Evolutionary conservation across 148 eudicot species (phyloP).

Genomic region (Fagopyrum esculentum): DNA sequence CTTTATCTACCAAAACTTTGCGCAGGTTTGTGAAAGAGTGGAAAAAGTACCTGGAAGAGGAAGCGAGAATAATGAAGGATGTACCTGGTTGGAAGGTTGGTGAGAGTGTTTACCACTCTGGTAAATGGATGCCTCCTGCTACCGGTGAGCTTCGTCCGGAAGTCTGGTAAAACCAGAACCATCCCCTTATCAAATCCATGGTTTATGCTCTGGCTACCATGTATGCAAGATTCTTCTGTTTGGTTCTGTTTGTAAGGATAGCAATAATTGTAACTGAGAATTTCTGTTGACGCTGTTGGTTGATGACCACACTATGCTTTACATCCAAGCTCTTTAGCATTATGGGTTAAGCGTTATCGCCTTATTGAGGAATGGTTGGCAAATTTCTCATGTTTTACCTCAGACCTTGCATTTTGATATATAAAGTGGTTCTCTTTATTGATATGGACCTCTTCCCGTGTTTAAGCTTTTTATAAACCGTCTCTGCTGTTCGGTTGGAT

Average conservation of each 20-base stretch:
- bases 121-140: constrained; percentile 98
- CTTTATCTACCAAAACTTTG: background rate
- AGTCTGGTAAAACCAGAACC: constrained; percentile 53
- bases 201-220: constrained; percentile 2
- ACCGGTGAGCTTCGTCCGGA: constrained; percentile 92
- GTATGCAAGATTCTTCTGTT: constrained; percentile 9
- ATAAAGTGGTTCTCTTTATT: background rate
- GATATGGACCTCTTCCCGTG: background rate
- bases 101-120: constrained; percentile 87
- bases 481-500: background rate
- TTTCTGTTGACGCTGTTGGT: constrained; percentile 12
- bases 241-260: constrained; percentile 14
- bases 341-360: background rate
- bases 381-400: background rate
- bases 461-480: background rate
- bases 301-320: constrained; percentile 7
- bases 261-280: constrained; percentile 21
- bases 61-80: constrained; percentile 89
- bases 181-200: background rate
- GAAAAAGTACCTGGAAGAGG: constrained; percentile 77
- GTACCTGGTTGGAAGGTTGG: constrained; percentile 99
- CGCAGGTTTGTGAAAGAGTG: constrained; percentile 90
- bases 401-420: constrained; percentile 7
- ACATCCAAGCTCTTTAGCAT: constrained; percentile 6
- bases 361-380: background rate